Conservation (phyloP, 192 early-diverging fungal genomes). For the Thamnidium elegans region DNA sequence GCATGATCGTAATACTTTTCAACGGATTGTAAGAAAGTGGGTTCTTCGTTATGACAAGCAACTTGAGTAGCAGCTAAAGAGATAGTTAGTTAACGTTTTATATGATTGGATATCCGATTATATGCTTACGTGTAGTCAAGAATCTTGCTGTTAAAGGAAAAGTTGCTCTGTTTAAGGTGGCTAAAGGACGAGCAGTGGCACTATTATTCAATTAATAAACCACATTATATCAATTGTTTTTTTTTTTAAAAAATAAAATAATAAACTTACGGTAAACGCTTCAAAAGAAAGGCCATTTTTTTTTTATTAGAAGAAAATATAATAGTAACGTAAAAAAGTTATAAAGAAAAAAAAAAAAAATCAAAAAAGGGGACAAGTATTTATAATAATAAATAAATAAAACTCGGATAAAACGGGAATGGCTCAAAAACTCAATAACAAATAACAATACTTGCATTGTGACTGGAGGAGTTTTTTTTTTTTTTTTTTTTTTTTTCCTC, state of each 20-base stretch:
- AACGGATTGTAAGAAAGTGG: slow-evolving; percentile 69
- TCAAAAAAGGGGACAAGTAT: no score
- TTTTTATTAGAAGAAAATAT: not conserved
- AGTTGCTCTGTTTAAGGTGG: slow-evolving; percentile 3
- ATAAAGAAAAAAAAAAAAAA: no score
- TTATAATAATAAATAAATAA: no score
- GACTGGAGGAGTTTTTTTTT: no score
- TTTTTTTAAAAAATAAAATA: not conserved
- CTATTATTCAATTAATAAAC: not conserved
- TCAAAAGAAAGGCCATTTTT: slow-evolving; percentile 3
- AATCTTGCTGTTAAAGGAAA: slow-evolving; percentile 24
- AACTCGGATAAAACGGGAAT: no score
- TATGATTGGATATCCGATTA: not conserved
- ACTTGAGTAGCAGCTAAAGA: slow-evolving; percentile 43
- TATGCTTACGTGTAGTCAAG: slow-evolving; percentile 29
- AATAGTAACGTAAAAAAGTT: no score
- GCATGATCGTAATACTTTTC: slow-evolving; percentile 72
- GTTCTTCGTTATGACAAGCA: slow-evolving; percentile 65
- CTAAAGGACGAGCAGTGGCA: slow-evolving; percentile 6
- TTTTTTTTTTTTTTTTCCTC: no score
- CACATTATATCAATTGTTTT: not conserved
- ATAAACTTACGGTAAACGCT: slow-evolving; percentile 3
- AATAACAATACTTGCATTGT: no score
- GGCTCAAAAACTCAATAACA: no score
- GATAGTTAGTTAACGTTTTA: not conserved